These are phyloP conservation scores for Ogataea nonfermentans DNA, from an alignment of 805 yeast species.

Conservation along the genomic window DNA sequence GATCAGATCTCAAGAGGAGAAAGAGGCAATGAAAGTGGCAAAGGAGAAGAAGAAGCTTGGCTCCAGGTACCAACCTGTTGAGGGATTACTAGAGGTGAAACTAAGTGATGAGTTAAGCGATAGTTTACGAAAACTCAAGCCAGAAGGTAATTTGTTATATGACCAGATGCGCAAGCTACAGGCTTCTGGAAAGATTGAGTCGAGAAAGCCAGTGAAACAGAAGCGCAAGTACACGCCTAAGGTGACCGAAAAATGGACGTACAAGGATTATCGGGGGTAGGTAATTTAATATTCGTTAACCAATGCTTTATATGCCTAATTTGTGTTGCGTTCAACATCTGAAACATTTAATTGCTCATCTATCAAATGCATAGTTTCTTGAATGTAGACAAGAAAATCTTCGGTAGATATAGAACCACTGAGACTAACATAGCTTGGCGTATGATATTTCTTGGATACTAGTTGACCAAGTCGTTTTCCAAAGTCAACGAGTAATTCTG, in stretches of 20 bases:
- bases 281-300: slow-evolving; percentile 1
- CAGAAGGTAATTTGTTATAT: slow-evolving; percentile 84
- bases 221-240: slow-evolving; percentile 68
- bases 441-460: slow-evolving; percentile 38
- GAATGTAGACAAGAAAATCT: slow-evolving; percentile 33
- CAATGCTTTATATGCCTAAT: not conserved
- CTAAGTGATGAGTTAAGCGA: slow-evolving; percentile 85
- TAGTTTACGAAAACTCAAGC: slow-evolving; percentile 76
- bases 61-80: slow-evolving; percentile 42
- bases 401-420: slow-evolving; percentile 39
- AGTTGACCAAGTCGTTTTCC: slow-evolving; percentile 42
- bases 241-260: slow-evolving; percentile 89
- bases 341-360: slow-evolving; percentile 22
- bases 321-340: not conserved
- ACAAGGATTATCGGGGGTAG: slow-evolving; percentile 75
- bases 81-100: slow-evolving; percentile 66
- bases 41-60: slow-evolving; percentile 38
- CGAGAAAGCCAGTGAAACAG: slow-evolving; percentile 69
- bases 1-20: slow-evolving; percentile 15
- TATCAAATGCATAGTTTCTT: slow-evolving; percentile 30
- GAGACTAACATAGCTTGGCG: slow-evolving; percentile 46
- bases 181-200: slow-evolving; percentile 80
- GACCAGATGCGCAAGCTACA: slow-evolving; percentile 83
- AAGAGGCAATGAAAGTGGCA: slow-evolving; percentile 25
- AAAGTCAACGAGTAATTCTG: slow-evolving; percentile 41